A percentile compares a stretch with the other conserved stretches of the same genome.
Conservation (phyloP, 441 rosid genomes). For the California macrophylla region DNA sequence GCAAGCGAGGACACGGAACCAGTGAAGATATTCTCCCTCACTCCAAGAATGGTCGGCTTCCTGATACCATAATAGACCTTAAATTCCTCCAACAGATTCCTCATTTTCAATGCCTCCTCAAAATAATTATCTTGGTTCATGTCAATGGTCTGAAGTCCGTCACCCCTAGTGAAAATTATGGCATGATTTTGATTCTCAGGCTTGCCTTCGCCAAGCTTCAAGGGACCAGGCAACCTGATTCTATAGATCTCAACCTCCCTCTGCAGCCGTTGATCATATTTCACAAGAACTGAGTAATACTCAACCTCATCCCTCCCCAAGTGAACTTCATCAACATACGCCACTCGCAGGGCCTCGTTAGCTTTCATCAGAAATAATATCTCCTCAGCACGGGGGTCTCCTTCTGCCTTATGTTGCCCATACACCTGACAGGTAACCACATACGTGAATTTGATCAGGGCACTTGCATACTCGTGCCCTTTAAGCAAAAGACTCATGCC, state of each 20-base stretch:
- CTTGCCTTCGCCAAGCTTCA: slow-evolving; percentile 3
- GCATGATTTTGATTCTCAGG: slow-evolving; percentile 2
- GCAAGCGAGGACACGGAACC: slow-evolving; percentile 18
- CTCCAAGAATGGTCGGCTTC: slow-evolving; percentile 15
- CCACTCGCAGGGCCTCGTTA: slow-evolving; percentile 15
- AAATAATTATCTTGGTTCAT: slow-evolving; percentile 18
- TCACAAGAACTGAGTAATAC: slow-evolving; percentile 13
- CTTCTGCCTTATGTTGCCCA: slow-evolving; percentile 3
- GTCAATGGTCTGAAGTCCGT: slow-evolving; percentile 17
- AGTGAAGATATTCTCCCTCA: slow-evolving; percentile 16
- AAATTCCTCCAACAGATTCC: slow-evolving; percentile 15
- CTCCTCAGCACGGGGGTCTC: slow-evolving; percentile 7
- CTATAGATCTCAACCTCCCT: slow-evolving; percentile 7
- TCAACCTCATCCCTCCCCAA: slow-evolving; percentile 3
- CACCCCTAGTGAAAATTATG: slow-evolving; percentile 14
- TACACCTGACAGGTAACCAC: slow-evolving; percentile 17
- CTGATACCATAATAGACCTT: slow-evolving; percentile 12
- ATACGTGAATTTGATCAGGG: slow-evolving; percentile 9
- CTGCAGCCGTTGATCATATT: slow-evolving; percentile 5
- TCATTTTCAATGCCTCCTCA: slow-evolving; percentile 18
- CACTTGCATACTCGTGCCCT: slow-evolving; percentile 10
- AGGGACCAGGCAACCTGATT: slow-evolving; percentile 5
- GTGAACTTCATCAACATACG: slow-evolving; percentile 12
- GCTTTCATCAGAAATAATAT: slow-evolving; percentile 10
- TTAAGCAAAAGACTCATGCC: not conserved